Conservation (phyloP, 2,329 filamentous ascomycete species). For the Botrytis porri region DNA sequence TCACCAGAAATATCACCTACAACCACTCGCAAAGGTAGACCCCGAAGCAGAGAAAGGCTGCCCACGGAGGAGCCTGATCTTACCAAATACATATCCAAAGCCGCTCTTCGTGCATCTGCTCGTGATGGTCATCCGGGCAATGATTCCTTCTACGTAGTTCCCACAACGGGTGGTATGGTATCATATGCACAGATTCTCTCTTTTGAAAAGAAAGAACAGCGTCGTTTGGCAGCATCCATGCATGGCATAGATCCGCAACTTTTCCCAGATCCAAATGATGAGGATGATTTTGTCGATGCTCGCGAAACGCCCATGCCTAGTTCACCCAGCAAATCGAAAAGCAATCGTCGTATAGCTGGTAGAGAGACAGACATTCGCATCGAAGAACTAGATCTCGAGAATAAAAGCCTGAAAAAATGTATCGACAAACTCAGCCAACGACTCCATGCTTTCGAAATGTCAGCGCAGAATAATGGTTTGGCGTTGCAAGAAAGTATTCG, state of each 20-base stretch:
- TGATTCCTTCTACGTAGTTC: slow-evolving; percentile 93
- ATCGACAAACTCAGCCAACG: slow-evolving; percentile 83
- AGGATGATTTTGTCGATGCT: slow-evolving; percentile 91
- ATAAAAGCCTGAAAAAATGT: slow-evolving; percentile 77
- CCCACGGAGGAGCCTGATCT: slow-evolving; percentile 65
- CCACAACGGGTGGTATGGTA: slow-evolving; percentile 83
- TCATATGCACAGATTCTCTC: slow-evolving; percentile 89
- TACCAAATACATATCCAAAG: slow-evolving; percentile 77
- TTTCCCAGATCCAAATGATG: slow-evolving; percentile 55
- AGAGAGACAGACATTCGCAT: slow-evolving; percentile 47
- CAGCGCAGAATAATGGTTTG: slow-evolving; percentile 81
- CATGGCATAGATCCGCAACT: slow-evolving; percentile 40
- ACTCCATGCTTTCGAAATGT: slow-evolving; percentile 90
- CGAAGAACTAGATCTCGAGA: slow-evolving; percentile 88
- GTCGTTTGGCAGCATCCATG: slow-evolving; percentile 53
- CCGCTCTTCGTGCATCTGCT: slow-evolving; percentile 75
- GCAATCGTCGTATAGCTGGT: slow-evolving; percentile 31
- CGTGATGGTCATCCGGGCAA: slow-evolving; percentile 61
- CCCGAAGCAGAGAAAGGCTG: slow-evolving; percentile 34
- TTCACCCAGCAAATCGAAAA: slow-evolving; percentile 43
- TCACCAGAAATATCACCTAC: slow-evolving; percentile 42
- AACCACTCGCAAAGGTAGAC: slow-evolving; percentile 36
- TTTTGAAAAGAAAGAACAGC: slow-evolving; percentile 64
- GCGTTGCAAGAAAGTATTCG: slow-evolving; percentile 80
- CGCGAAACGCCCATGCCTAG: slow-evolving; percentile 54